Percentiles rank a stretch among this genome's conserved stretches.
Evolutionary conservation across 805 yeast species (phyloP).

Genomic region (Pichia deserticola): DNA sequence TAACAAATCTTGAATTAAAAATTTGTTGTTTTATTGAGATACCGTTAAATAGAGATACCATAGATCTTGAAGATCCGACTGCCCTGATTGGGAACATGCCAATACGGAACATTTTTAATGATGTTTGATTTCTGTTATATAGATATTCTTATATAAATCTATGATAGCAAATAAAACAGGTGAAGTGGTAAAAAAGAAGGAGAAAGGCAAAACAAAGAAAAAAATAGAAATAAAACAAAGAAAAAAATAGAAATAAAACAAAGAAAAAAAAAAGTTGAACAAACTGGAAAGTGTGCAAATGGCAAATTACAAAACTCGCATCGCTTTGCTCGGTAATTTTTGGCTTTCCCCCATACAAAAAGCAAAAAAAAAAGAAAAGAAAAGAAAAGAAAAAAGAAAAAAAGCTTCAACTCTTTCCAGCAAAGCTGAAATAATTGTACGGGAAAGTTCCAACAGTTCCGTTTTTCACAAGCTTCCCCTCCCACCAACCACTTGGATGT

Average conservation of each 20-base stretch:
- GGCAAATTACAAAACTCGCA: too few species aligned
- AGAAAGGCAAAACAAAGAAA: not conserved
- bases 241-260: too few species aligned
- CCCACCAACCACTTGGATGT: constrained; percentile 42
- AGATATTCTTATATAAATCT: too few species aligned
- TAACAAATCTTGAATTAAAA: not conserved
- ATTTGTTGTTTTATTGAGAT: not conserved
- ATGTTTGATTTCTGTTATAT: too few species aligned
- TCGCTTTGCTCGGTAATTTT: too few species aligned
- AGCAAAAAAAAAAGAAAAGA: not conserved
- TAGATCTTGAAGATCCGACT: not conserved
- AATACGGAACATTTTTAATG: constrained; percentile 1
- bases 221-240: not conserved
- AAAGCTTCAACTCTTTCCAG: not conserved
- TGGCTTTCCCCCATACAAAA: too few species aligned
- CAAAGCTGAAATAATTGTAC: constrained; percentile 28
- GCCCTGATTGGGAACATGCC: not conserved
- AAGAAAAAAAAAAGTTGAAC: not conserved
- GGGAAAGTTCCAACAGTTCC: constrained; percentile 41
- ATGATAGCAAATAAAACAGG: too few species aligned
- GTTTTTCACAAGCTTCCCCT: constrained; percentile 31
- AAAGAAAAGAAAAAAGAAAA: not conserved
- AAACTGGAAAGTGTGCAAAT: too few species aligned
- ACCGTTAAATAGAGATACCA: too few species aligned
- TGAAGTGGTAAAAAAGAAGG: not conserved